phyloP scores from a whole-genome alignment of 2,329 filamentous ascomycete genomes.

The Proliferodiscus dingleyae region DNA sequence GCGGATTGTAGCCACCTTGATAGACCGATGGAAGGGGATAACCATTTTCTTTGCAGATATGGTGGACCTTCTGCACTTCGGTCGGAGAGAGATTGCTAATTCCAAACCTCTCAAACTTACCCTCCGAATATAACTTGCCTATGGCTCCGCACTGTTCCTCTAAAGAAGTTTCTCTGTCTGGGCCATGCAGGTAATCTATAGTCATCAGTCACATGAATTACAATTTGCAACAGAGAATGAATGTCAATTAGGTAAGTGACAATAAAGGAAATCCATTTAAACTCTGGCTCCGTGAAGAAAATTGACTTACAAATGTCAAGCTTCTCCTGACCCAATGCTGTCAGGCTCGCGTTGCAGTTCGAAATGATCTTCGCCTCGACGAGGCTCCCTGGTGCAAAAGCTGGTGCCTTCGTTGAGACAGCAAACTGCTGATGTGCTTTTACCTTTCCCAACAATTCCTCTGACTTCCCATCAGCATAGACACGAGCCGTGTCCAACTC shows the following conservation, averaged over 20 bases:
- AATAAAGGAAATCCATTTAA: no score
- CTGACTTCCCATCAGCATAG: constrained; percentile 1
- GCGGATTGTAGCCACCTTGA: constrained; percentile 25
- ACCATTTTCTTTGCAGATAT: constrained; percentile 23
- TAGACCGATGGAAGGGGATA: constrained; percentile 31
- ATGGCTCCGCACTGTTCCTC: constrained; percentile 26
- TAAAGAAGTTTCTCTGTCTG: constrained; percentile 27
- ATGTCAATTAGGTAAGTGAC: no score
- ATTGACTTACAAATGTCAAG: constrained; percentile 30
- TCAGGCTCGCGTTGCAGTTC: constrained; percentile 2
- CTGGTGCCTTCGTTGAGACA: constrained; percentile 6
- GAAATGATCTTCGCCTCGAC: constrained; percentile 2
- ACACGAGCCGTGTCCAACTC: constrained; percentile 7
- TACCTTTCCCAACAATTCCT: constrained; percentile 1
- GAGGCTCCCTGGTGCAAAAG: constrained; percentile 1
- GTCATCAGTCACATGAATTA: neutral
- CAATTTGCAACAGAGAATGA: no score
- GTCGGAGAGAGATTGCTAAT: constrained; percentile 25
- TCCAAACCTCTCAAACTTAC: constrained; percentile 28
- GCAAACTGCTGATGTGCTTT: constrained; percentile 3
- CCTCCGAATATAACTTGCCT: constrained; percentile 25
- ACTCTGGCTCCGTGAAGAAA: no score
- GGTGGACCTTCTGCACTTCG: constrained; percentile 22
- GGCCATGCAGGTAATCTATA: constrained; percentile 19
- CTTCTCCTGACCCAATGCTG: constrained; percentile 11